Base-by-base conservation (phyloP, 108 stramenopile genomes). In the Cyclotella sp. region DNA sequence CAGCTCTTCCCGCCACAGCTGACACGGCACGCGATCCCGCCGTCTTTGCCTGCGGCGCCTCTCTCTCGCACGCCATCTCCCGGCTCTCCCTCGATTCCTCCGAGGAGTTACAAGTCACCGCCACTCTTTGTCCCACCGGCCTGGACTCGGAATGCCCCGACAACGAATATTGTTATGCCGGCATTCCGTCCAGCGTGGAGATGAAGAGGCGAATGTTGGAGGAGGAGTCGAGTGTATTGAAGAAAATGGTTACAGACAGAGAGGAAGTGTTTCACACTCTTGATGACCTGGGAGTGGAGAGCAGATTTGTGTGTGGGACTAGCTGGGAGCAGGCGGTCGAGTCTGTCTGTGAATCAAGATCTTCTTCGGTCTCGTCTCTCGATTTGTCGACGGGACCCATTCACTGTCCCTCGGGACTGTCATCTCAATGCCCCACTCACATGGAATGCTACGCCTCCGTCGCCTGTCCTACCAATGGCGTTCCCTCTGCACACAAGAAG, bases 381-480 rank as follows among this genome's bases (percentile, higher is more conserved):
- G 5, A 1, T 19, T 0, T 49, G n/a, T 9, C 11, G 30, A 39
- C 26, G 16, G 41, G 41, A 34, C 30, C 34, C 6, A 39, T 42
- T 49, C 30, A 46, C 28, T 68, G 67, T 53, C 67, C 67, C 30
- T 30, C 67, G 12, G 67, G 67, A 24, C n/a, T 18, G 29, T 52
- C 67, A 6, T 21, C 41, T 14, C 27, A 68, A 39, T 70, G 70
- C 58, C 70, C 70, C 16, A 16, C 24, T 2, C 1, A 27, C 21
- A 70, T 58, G 70, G 40, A 41, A 24, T 70, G 70, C 57, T 70
- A 43, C 43, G 70, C 70, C 26, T 49, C 51, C 52, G 70, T 70
- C 9, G 8, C 16, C 24, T 58, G 39, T 39, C 42, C 70, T 39
- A 18, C 24, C 4, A 34, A 6, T 34, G 34, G 34, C 34, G 34